phyloP scores from a whole-genome alignment of 805 yeast species.

The Nakazawaea ernobii region DNA sequence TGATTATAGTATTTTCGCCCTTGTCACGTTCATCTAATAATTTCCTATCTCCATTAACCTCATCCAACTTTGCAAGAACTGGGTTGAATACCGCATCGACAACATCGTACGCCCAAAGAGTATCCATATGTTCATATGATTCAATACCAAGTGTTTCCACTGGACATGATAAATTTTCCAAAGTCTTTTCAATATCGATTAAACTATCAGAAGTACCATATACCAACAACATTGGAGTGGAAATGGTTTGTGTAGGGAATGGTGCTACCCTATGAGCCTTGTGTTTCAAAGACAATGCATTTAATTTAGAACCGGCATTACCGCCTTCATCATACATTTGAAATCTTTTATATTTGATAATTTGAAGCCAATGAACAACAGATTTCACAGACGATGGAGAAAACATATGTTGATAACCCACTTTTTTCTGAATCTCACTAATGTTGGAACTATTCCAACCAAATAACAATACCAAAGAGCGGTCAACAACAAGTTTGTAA shows the following conservation, averaged over 20 bases:
- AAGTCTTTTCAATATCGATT: slow-evolving; percentile 61
- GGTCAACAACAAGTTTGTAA: slow-evolving; percentile 66
- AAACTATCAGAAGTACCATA: slow-evolving; percentile 83
- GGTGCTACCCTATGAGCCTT: slow-evolving; percentile 37
- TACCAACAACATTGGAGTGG: slow-evolving; percentile 61
- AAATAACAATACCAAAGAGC: slow-evolving; percentile 61
- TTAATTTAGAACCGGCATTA: slow-evolving; percentile 25
- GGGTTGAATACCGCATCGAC: slow-evolving; percentile 33
- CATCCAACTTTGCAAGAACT: slow-evolving; percentile 10
- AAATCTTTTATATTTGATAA: slow-evolving; percentile 67
- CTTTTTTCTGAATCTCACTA: slow-evolving; percentile 61
- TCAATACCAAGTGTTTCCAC: slow-evolving; percentile 40
- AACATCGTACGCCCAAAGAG: slow-evolving; percentile 80
- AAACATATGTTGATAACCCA: slow-evolving; percentile 83
- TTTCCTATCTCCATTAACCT: background rate
- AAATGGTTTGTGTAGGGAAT: slow-evolving; percentile 45
- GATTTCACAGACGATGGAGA: slow-evolving; percentile 89
- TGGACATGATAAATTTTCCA: slow-evolving; percentile 53
- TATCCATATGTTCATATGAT: slow-evolving; percentile 84
- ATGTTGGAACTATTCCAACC: slow-evolving; percentile 79
- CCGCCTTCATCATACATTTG: slow-evolving; percentile 81
- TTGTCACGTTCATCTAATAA: background rate
- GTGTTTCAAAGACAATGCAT: slow-evolving; percentile 18
- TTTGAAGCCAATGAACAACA: slow-evolving; percentile 96
- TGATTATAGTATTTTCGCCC: background rate